Evolutionary conservation across 768 basidiomycete species (phyloP), one percentile per base, ranked within the genome.

Genomic region (Trametes punicea): DNA sequence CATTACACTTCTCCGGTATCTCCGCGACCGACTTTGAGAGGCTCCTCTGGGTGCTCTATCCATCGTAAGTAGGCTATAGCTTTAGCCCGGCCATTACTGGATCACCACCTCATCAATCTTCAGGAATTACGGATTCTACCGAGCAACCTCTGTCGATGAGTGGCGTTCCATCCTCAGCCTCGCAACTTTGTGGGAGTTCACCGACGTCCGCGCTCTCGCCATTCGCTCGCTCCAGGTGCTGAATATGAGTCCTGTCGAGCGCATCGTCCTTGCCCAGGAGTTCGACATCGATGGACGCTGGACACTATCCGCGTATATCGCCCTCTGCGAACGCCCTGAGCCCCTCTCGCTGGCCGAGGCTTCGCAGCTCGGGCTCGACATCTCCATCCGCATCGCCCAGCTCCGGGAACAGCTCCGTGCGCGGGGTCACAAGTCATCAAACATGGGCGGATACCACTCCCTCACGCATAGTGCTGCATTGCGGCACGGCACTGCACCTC

Each of bases 11-110:
- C 2, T 70, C 75, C 4, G 73, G 75, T 16, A 71, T 74, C 9
- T 74, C 73, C 23, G 71, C 74, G 0, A 69, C 72, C 4, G 81
- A 84, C 20, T 83, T 85, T 50, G 73, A 76, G 15, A 76, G 77
- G 0, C 79, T 86, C 42, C 67, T 84, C 0, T 85, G 80, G 80
- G 76, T 85, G 0, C 83, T 86, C 46, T 87, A 87, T 48, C 83
- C 84, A 49, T 72, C 76, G 85, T 85, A 45, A 41, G 71, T 63
- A n/a, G n/a, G 0, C 13, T n/a, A 13, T 4, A 38, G 0, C 8
- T 15, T 13, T 36, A 2, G 18, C 39, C 18, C 10, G 20, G 16
- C 27, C 7, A 13, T 23, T 11, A 21, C 6, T 11, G 13, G 15
- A 15, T 27, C 23, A 50, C 40, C 20, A 45, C 2, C 6, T 30